phyloP scores from a whole-genome alignment of 768 basidiomycete genomes.

The Mycena vitilis region DNA sequence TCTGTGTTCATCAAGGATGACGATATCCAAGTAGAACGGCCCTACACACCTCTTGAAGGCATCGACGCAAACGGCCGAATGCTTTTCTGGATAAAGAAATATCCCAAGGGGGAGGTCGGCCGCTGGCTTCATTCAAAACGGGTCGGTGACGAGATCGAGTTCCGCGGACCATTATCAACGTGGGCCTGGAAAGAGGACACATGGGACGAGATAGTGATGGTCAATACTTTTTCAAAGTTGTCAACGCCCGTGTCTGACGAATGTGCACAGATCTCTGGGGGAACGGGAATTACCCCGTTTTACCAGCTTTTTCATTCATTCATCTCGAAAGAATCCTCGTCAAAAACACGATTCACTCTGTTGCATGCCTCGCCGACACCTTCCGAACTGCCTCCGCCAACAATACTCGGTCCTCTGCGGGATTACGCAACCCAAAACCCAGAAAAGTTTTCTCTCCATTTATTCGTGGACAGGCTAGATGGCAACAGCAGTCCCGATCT shows the following conservation, averaged over 20 bases:
- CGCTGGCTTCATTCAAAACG: constrained; percentile 83
- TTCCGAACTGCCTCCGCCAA: constrained; percentile 76
- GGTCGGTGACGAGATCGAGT: constrained; percentile 75
- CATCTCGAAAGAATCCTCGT: constrained; percentile 48
- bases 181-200: constrained; percentile 65
- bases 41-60: constrained; percentile 85
- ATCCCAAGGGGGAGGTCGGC: constrained; percentile 82
- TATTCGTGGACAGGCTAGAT: constrained; percentile 72
- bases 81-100: constrained; percentile 85
- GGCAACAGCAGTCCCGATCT: constrained; percentile 35
- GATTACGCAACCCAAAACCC: constrained; percentile 59
- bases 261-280: constrained; percentile 79
- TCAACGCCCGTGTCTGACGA: neutral
- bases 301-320: constrained; percentile 76
- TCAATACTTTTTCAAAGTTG: constrained; percentile 38
- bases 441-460: constrained; percentile 62
- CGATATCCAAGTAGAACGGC: constrained; percentile 88
- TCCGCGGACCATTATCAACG: constrained; percentile 81
- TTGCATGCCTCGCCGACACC: constrained; percentile 76
- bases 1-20: constrained; percentile 87
- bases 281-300: constrained; percentile 90
- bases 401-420: constrained; percentile 65
- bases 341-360: constrained; percentile 72
- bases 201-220: constrained; percentile 89
- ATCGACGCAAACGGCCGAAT: constrained; percentile 75